Evolutionary conservation across 2,329 filamentous ascomycete species (phyloP).

Genomic region (Pseudocercospora crystallina): DNA sequence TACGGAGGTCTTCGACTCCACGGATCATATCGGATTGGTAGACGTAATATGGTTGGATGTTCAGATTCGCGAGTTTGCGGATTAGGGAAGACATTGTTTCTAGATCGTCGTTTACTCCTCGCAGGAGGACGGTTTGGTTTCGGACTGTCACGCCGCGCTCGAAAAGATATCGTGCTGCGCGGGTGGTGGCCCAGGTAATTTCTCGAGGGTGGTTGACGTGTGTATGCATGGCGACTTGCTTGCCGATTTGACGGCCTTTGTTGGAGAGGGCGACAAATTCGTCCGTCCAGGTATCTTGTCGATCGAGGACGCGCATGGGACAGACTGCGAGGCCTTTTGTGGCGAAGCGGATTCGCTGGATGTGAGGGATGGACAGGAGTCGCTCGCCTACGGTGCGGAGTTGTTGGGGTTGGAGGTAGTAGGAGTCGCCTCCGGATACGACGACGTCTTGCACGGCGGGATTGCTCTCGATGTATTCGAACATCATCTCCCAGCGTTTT

Average conservation of each 20-base stretch:
- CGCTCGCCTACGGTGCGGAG: slow-evolving; percentile 56
- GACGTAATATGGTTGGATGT: slow-evolving; percentile 63
- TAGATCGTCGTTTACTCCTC: slow-evolving; percentile 58
- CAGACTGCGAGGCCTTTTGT: slow-evolving; percentile 62
- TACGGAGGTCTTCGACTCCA: slow-evolving; percentile 62
- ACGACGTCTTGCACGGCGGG: slow-evolving; percentile 58
- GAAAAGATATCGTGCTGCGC: slow-evolving; percentile 53
- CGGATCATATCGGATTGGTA: slow-evolving; percentile 65
- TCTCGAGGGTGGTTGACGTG: slow-evolving; percentile 66
- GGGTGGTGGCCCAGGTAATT: slow-evolving; percentile 59
- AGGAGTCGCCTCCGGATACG: slow-evolving; percentile 63
- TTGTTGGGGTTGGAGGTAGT: slow-evolving; percentile 55
- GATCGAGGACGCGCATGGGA: slow-evolving; percentile 57
- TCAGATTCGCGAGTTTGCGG: slow-evolving; percentile 55
- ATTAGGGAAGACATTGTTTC: slow-evolving; percentile 57
- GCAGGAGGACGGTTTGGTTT: slow-evolving; percentile 61
- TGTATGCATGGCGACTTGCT: slow-evolving; percentile 63
- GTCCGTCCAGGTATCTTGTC: slow-evolving; percentile 54
- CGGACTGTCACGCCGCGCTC: slow-evolving; percentile 56
- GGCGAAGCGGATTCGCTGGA: slow-evolving; percentile 61
- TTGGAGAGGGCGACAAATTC: slow-evolving; percentile 54
- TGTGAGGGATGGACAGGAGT: slow-evolving; percentile 58
- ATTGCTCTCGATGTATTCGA: slow-evolving; percentile 56
- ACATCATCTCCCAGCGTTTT: slow-evolving; percentile 59
- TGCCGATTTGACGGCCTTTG: slow-evolving; percentile 53